Conservation (phyloP, 306 rosid species). For the Lagenaria siceraria region DNA sequence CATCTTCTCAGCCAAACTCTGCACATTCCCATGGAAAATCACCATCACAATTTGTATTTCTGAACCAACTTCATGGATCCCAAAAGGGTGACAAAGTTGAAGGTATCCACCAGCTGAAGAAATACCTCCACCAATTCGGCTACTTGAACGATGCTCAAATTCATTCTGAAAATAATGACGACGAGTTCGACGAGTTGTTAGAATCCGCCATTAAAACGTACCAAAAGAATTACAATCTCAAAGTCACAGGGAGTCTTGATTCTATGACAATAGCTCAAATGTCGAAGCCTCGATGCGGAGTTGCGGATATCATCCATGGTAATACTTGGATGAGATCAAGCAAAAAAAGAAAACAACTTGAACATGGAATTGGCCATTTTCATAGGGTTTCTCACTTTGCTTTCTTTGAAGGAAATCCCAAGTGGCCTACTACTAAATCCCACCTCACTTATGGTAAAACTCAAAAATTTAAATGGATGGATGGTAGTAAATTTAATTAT, state of each 20-base stretch:
- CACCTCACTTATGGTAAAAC: not conserved
- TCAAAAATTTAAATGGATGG: too few relatives aligned
- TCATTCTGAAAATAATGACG: not conserved
- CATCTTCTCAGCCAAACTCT: not conserved
- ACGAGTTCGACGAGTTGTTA: constrained; percentile 10
- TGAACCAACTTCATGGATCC: constrained; percentile 12
- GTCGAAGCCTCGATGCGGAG: constrained; percentile 17
- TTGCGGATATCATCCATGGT: constrained; percentile 1
- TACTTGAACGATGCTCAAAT: not conserved
- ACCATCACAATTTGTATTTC: constrained; percentile 9
- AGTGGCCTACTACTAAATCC: not conserved
- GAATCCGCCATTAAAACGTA: constrained; percentile 18
- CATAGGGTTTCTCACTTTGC: constrained; percentile 3
- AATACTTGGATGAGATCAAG: not conserved
- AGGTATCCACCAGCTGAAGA: constrained; percentile 10
- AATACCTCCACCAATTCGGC: constrained; percentile 12
- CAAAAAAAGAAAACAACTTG: not conserved
- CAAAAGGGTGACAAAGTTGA: constrained; percentile 10
- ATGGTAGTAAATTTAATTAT: too few relatives aligned
- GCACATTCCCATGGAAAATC: not conserved
- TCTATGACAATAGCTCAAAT: constrained; percentile 5
- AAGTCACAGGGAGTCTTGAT: constrained; percentile 14
- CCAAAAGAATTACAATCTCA: constrained; percentile 12
- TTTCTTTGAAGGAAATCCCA: constrained; percentile 2
- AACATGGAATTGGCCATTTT: not conserved